These are phyloP conservation scores for Xylariaceae sp. DNA, from an alignment of 2,329 filamentous ascomycete genomes.

Conservation along the genomic window DNA sequence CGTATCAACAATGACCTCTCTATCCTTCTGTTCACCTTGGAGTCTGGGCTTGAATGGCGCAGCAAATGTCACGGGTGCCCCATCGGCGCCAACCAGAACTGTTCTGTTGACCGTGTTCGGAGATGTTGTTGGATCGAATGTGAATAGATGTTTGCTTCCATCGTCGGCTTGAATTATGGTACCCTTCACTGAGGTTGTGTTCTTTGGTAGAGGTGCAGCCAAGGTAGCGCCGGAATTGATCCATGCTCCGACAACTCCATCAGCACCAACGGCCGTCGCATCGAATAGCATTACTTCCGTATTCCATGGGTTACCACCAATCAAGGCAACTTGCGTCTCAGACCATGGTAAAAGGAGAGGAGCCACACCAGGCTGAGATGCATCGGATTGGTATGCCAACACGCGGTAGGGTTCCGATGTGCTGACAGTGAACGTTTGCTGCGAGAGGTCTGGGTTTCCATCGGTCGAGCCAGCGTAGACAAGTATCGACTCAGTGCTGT, in stretches of 20 bases:
- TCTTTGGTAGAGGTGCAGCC: constrained; percentile 53
- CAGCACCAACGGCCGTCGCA: constrained; percentile 32
- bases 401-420: constrained; percentile 61
- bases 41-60: constrained; percentile 36
- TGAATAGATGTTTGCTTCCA: constrained; percentile 70
- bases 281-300: constrained; percentile 69
- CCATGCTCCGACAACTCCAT: constrained; percentile 50
- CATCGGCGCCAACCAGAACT: constrained; percentile 58
- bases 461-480: constrained; percentile 74
- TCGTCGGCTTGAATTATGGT: constrained; percentile 67
- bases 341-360: constrained; percentile 75
- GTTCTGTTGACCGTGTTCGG: constrained; percentile 72
- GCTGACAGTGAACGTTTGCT: constrained; percentile 69
- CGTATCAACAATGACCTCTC: constrained; percentile 4
- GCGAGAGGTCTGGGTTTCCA: constrained; percentile 52
- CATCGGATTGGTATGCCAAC: constrained; percentile 49
- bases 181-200: constrained; percentile 52
- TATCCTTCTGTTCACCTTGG: constrained; percentile 15
- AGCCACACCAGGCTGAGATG: constrained; percentile 56
- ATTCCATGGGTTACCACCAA: constrained; percentile 66
- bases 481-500: constrained; percentile 64
- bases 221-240: constrained; percentile 60
- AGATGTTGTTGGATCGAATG: constrained; percentile 67
- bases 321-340: constrained; percentile 61
- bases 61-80: constrained; percentile 46